Conservation (phyloP, 2,329 filamentous ascomycete genomes). For the Remersonia thermophila region DNA sequence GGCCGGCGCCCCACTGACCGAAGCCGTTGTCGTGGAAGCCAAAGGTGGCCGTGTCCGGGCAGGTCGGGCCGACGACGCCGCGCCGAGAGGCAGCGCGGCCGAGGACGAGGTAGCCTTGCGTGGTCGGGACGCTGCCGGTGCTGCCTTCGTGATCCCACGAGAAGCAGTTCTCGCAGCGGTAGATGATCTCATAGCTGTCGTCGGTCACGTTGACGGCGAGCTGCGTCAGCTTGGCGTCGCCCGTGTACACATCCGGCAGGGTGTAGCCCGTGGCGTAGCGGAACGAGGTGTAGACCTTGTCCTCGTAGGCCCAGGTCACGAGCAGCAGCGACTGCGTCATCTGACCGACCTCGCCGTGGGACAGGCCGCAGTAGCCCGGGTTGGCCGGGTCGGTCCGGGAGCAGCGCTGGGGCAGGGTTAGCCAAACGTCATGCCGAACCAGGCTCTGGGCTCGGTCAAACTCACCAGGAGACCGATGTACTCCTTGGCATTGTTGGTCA, state of each 20-base stretch:
- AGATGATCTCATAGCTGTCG: conserved; percentile 50
- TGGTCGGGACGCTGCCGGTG: conserved; percentile 32
- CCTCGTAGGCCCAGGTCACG: conserved; percentile 43
- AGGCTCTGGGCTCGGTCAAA: conserved; percentile 3
- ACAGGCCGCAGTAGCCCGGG: conserved; percentile 47
- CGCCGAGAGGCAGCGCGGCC: conserved; percentile 43
- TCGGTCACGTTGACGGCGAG: conserved; percentile 45
- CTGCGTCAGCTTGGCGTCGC: conserved; percentile 48
- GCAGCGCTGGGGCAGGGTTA: conserved; percentile 27
- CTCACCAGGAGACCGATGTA: conserved; percentile 47
- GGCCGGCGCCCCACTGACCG: conserved; percentile 37
- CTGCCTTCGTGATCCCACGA: conserved; percentile 38
- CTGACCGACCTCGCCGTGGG: conserved; percentile 33
- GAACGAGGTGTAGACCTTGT: conserved; percentile 44
- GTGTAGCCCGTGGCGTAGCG: conserved; percentile 46
- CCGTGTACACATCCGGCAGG: conserved; percentile 45
- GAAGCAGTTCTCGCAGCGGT: conserved; percentile 48
- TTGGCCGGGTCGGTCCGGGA: conserved; percentile 30
- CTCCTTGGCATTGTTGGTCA: conserved; percentile 36
- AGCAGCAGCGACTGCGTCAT: conserved; percentile 49
- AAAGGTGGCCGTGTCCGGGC: conserved; percentile 33
- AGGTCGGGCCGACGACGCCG: conserved; percentile 29
- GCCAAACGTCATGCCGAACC: background rate
- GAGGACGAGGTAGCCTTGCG: conserved; percentile 31
- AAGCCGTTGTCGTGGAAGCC: conserved; percentile 41